These are phyloP conservation scores for Penicillium sp. DNA, from an alignment of 2,329 filamentous ascomycete genomes.

Conservation along the genomic window DNA sequence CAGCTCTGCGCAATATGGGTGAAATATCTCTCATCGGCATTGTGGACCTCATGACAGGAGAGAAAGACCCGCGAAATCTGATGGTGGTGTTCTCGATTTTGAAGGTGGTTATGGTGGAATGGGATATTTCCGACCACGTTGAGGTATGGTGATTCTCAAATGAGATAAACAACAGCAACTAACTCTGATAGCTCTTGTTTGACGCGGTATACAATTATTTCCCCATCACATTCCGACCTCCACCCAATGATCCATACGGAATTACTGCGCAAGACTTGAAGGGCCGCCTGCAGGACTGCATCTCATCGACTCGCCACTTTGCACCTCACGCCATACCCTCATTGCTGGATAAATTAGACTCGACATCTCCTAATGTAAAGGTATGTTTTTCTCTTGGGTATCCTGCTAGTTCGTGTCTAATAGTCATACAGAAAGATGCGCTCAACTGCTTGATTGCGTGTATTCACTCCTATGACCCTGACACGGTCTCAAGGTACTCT, in stretches of 20 bases:
- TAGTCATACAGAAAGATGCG: conserved; percentile 55
- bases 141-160: conserved; percentile 44
- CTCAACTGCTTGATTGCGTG: conserved; percentile 62
- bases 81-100: conserved; percentile 69
- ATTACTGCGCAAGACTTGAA: conserved; percentile 69
- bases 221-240: conserved; percentile 67
- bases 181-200: conserved; percentile 51
- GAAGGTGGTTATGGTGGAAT: conserved; percentile 65
- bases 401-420: conserved; percentile 16
- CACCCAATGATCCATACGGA: conserved; percentile 66
- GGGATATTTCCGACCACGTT: conserved; percentile 60
- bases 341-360: conserved; percentile 66
- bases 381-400: conserved; percentile 33
- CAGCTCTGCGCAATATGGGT: conserved; percentile 56
- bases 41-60: conserved; percentile 63
- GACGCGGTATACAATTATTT: conserved; percentile 71
- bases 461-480: conserved; percentile 57
- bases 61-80: conserved; percentile 67
- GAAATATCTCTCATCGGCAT: conserved; percentile 61
- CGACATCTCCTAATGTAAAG: conserved; percentile 66
- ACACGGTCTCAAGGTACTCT: conserved; percentile 60
- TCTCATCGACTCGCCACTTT: conserved; percentile 60
- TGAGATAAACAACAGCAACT: conserved; percentile 8
- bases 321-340: conserved; percentile 67
- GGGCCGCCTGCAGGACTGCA: conserved; percentile 60